Evolutionary conservation across 352 stramenopile species (phyloP), one percentile per base, ranked within the genome.

Genomic region (Paralagenidium karlingii): DNA sequence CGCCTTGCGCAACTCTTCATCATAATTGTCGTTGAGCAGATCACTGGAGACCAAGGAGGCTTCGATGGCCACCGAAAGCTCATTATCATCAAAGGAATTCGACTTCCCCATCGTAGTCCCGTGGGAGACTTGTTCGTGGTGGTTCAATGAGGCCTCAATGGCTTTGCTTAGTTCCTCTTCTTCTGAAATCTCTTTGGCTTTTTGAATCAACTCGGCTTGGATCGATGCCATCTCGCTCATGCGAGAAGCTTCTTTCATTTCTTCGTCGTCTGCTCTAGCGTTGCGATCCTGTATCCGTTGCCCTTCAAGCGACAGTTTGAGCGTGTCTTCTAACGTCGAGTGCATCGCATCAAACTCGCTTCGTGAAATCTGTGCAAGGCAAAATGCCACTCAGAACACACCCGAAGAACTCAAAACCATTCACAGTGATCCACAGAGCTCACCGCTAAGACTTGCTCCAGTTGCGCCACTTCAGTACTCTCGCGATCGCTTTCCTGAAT

Each of bases 261-360:
- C 67, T 20, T 60, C 50, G 9, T 50, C 40, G 31, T 85, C 75
- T 6, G 43, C n/a, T n/a, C n/a, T n/a, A n/a, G n/a, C n/a, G 56
- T 7, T 46, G 20, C 3, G 33, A 34, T 8, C 8, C 47, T 30
- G 24, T 53, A 20, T 28, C 58, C 45, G 61, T 52, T 13, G 46
- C 56, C 85, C 70, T 28, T 51, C 54, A 20, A 87, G 47, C 10
- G 73, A 77, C 10, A 60, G 47, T 32, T 81, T 68, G 8, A 90
- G 48, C n/a, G 70, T 80, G 7, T 86, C 70, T 34, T 90, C 76
- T 31, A 90, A 58, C 40, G 62, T 84, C 20, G 55, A 71, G 27
- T 81, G 55, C 73, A 85, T 84, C 8, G 60, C 56, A 34, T 88
- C 66, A 34, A 86, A 89, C 41, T 84, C 68, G 20, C 71, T 69